Evolutionary conservation across 352 stramenopile genomes (phyloP).

Genomic region (Pelagophyceae sp.): DNA sequence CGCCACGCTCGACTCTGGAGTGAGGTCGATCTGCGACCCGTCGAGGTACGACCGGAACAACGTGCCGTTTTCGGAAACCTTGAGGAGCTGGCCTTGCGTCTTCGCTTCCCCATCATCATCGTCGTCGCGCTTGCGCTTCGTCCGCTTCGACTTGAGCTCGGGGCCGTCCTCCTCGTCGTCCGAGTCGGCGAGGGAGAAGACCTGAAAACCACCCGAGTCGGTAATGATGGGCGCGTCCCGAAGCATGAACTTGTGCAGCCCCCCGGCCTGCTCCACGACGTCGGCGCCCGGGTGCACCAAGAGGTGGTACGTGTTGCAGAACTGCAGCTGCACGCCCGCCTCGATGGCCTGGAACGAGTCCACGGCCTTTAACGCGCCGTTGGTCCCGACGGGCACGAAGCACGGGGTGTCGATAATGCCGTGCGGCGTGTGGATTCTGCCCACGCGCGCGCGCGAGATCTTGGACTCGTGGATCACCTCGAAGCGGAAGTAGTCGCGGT

Average conservation of each 20-base stretch:
- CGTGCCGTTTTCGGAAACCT: constrained; percentile 64
- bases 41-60: constrained; percentile 68
- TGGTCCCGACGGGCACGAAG: constrained; percentile 67
- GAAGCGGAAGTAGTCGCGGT: constrained; percentile 44
- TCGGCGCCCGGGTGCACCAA: constrained; percentile 66
- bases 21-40: constrained; percentile 58
- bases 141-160: constrained; percentile 42
- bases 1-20: constrained; percentile 63
- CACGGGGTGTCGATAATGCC: constrained; percentile 65
- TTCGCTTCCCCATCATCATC: not conserved
- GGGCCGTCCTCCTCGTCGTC: constrained; percentile 23
- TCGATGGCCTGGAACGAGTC: constrained; percentile 46
- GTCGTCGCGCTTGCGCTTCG: constrained; percentile 3
- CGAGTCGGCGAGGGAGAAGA: constrained; percentile 32
- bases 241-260: constrained; percentile 68
- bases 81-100: constrained; percentile 35
- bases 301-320: constrained; percentile 76
- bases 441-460: constrained; percentile 53
- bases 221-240: constrained; percentile 67
- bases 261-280: constrained; percentile 58
- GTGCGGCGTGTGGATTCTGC: constrained; percentile 61
- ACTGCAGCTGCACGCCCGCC: constrained; percentile 56
- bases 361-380: constrained; percentile 56
- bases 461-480: constrained; percentile 59
- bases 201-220: constrained; percentile 62